These are phyloP conservation scores for Physaria fendleri DNA, from an alignment of 345 rosid genomes.

Conservation along the genomic window DNA sequence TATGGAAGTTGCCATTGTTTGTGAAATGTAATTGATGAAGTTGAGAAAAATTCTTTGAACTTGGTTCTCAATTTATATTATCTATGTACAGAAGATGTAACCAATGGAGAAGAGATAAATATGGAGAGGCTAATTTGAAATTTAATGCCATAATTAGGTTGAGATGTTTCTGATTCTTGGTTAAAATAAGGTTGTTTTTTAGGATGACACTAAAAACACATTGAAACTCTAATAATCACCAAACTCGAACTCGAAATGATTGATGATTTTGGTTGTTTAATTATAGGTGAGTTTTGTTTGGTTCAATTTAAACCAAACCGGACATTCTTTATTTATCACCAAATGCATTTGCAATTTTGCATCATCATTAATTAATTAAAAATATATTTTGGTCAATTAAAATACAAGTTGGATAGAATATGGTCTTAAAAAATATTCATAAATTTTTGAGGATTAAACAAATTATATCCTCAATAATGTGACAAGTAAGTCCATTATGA, in stretches of 20 bases:
- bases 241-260: conserved; percentile 13
- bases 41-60: background rate
- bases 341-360: too few species aligned
- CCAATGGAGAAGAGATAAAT: conserved; percentile 23
- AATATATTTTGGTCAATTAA: background rate
- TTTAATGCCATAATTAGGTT: conserved; percentile 17
- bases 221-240: conserved; percentile 1
- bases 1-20: conserved; percentile 18
- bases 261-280: background rate
- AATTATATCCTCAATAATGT: conserved; percentile 15
- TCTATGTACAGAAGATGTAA: conserved; percentile 1
- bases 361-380: background rate
- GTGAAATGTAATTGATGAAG: conserved; percentile 10
- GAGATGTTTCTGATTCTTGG: conserved; percentile 16
- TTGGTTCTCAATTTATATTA: conserved; percentile 22
- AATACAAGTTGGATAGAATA: conserved; percentile 4
- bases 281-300: background rate
- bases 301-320: background rate
- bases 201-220: background rate
- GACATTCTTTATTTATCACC: too few species aligned
- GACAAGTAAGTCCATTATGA: conserved; percentile 9
- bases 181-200: conserved; percentile 12
- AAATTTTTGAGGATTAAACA: background rate
- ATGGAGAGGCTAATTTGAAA: conserved; percentile 8
- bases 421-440: background rate